A percentile compares a stretch with the other conserved stretches of the same genome.
Conservation (phyloP, 108 stramenopile species). For the Fragilariopsis cylindrus region DNA sequence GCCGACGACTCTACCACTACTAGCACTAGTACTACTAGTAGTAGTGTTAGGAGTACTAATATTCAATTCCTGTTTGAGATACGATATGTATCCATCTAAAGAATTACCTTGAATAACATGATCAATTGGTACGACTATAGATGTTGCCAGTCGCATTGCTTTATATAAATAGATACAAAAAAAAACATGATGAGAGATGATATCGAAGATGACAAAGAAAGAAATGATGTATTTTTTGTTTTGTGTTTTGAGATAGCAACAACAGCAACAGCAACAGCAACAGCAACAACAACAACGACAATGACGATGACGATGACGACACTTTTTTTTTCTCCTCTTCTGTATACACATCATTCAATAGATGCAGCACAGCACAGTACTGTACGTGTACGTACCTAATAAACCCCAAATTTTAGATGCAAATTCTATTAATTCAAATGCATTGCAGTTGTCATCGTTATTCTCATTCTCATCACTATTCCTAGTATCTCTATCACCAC, state of each 20-base stretch:
- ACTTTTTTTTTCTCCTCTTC: no score
- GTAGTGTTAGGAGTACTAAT: not conserved
- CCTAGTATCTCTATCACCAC: not conserved
- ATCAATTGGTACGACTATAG: conserved; percentile 52
- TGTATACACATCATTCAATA: no score
- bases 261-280: conserved; percentile 49
- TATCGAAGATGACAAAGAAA: no score
- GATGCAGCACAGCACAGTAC: no score
- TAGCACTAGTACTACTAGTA: no score
- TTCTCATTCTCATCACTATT: not conserved
- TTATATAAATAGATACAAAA: no score
- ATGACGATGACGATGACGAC: no score
- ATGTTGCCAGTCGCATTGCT: conserved; percentile 48
- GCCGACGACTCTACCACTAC: no score
- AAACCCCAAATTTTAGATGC: conserved; percentile 62
- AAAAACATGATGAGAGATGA: no score
- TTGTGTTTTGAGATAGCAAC: not conserved
- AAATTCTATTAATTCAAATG: conserved; percentile 44
- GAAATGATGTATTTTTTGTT: no score
- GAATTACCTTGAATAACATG: conserved; percentile 47
- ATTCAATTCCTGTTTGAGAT: conserved; percentile 25
- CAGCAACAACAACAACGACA: not conserved
- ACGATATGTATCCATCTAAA: conserved; percentile 32
- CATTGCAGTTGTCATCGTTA: conserved; percentile 28
- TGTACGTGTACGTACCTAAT: conserved; percentile 2